Percentiles rank a stretch among this genome's conserved stretches.
Conservation (phyloP, 192 early-diverging fungal species). For the Entomortierella parvispora region DNA sequence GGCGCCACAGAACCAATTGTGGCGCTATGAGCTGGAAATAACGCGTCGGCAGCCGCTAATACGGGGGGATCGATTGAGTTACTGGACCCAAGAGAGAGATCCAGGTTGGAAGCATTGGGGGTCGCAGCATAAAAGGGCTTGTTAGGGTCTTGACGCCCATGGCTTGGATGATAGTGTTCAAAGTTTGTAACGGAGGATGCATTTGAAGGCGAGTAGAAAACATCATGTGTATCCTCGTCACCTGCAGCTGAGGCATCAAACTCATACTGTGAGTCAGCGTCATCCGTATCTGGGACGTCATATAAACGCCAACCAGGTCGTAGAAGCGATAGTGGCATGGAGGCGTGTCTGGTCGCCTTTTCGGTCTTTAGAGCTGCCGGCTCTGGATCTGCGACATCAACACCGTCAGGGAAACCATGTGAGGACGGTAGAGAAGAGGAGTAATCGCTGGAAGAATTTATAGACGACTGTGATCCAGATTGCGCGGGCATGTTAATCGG, state of each 20-base stretch:
- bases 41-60: background rate
- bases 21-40: background rate
- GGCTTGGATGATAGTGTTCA: constrained; percentile 13
- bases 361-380: background rate
- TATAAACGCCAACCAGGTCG: constrained; percentile 39
- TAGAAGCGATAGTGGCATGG: constrained; percentile 45
- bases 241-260: background rate
- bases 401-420: constrained; percentile 21
- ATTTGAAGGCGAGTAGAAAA: constrained; percentile 38
- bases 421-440: constrained; percentile 27
- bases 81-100: constrained; percentile 11
- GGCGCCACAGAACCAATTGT: background rate
- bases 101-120: constrained; percentile 39
- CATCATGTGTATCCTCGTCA: constrained; percentile 10
- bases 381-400: background rate
- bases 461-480: constrained; percentile 14
- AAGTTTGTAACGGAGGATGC: constrained; percentile 42
- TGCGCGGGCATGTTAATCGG: constrained; percentile 36
- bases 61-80: background rate
- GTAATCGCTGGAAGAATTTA: constrained; percentile 1
- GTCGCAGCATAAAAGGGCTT: constrained; percentile 36
- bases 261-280: constrained; percentile 6
- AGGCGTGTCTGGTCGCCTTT: constrained; percentile 28
- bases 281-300: constrained; percentile 21
- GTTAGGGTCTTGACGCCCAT: constrained; percentile 28